A percentile compares a stretch with the other conserved stretches of the same genome.
Conservation (phyloP, 108 stramenopile genomes). For the Discostella pseudostelligera region DNA sequence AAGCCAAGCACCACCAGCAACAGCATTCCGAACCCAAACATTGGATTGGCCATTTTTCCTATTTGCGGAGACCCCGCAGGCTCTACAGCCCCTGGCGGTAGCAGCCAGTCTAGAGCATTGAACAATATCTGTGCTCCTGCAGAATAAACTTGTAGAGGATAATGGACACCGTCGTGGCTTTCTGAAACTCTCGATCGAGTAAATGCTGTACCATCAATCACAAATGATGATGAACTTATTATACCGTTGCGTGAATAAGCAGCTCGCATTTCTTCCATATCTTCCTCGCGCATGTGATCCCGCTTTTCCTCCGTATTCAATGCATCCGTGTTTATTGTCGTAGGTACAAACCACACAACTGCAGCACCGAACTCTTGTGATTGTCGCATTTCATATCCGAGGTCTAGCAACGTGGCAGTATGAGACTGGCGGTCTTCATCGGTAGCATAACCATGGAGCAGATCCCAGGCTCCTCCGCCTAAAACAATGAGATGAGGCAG, state of each 20-base stretch:
- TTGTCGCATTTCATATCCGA: conserved; percentile 48
- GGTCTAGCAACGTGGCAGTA: conserved; percentile 36
- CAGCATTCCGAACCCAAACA: conserved; percentile 66
- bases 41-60: conserved; percentile 75
- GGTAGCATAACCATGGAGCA: conserved; percentile 61
- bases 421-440: conserved; percentile 60
- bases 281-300: conserved; percentile 71
- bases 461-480: conserved; percentile 87
- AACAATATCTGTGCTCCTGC: conserved; percentile 83
- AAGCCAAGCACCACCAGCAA: conserved; percentile 60
- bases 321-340: conserved; percentile 74
- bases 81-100: conserved; percentile 40
- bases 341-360: conserved; percentile 81
- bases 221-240: conserved; percentile 58
- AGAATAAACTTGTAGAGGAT: conserved; percentile 76
- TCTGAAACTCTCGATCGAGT: conserved; percentile 63
- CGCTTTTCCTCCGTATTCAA: conserved; percentile 74
- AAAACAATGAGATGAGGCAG: conserved; percentile 64
- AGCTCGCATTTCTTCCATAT: conserved; percentile 67
- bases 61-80: conserved; percentile 39
- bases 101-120: conserved; percentile 83
- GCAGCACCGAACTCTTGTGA: conserved; percentile 45
- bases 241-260: conserved; percentile 57
- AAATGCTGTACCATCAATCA: conserved; percentile 74
- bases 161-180: conserved; percentile 88